Evolutionary conservation across 495 filamentous ascomycete genomes (phyloP), one percentile per base, ranked within the genome.

Genomic region (Penicillium canescens): DNA sequence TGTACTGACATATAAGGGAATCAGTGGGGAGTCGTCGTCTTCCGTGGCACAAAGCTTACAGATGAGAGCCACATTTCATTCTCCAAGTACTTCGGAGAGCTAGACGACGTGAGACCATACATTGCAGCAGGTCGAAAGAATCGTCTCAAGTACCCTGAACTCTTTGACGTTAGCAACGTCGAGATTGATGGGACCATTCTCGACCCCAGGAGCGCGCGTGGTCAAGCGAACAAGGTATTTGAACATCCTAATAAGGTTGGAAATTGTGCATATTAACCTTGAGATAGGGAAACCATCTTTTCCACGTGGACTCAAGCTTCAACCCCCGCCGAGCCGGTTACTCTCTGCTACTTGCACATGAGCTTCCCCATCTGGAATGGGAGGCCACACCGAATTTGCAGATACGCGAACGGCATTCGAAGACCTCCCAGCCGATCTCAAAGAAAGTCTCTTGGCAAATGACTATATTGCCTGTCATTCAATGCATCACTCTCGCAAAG

Each of bases 81-180:
- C 66, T 74, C 77, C n/a, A 37, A 55, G 7, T 67, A 69, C 8
- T 73, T 85, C 50, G 82, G 81, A 12, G 78, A 82, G 31, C 76
- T 84, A 1, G 82, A 84, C 66, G 76, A 82, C 54, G 76, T 82
- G 14, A 66, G 56, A 18, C 78, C 78, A 1, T 83, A 78, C 59
- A 61, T 81, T 16, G 44, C 51, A 2, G 62, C 59, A 13, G 73
- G 72, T 9, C 73, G 75, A 9, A 73, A 76, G 50, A 62, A 72
- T 18, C 77, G 80, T 10, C 77, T 78, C 57, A 66, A 54, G 9
- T 70, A 76, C 50, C 60, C 69, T 37, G 77, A 83, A 59, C 70
- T 84, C 3, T 83, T 83, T 63, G 82, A 85, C 59, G 82, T 78
- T 3, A 69, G 79, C 42, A 85, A 85, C 66, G 67, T 85, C 21